Evolutionary conservation across 495 filamentous ascomycete species (phyloP).

Genomic region (Copromyces sp.): DNA sequence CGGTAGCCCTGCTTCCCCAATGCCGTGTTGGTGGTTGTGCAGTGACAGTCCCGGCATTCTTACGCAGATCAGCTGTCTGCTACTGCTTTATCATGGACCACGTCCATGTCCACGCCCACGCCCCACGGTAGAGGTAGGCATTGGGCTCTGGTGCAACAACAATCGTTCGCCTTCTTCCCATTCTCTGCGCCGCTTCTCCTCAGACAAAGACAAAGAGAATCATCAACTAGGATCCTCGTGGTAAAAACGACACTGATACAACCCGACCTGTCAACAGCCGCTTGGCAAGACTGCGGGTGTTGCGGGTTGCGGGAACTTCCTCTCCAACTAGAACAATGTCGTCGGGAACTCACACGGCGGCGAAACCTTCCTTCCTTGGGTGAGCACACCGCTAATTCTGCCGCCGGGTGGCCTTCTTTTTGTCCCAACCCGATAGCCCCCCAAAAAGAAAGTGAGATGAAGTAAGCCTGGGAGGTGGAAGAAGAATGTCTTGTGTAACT

Average conservation of each 20-base stretch:
- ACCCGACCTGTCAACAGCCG: not conserved
- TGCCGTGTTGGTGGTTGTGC: not conserved
- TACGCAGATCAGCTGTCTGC: not conserved
- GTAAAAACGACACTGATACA: not conserved
- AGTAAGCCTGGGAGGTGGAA: not conserved
- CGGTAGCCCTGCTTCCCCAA: not conserved
- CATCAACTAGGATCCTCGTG: not conserved
- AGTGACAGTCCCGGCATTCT: not conserved
- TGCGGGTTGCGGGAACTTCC: not conserved
- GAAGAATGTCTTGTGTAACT: not conserved
- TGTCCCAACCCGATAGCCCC: not conserved
- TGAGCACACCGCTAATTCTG: not conserved
- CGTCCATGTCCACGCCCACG: not conserved
- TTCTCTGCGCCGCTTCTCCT: not conserved
- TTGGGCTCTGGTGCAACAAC: not conserved
- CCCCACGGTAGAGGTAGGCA: not conserved
- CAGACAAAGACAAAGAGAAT: not conserved
- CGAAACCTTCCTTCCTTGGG: not conserved
- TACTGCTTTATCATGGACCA: not conserved
- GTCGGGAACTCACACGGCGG: not conserved
- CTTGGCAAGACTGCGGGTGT: not conserved
- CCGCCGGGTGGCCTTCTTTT: not conserved
- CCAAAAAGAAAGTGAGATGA: not conserved
- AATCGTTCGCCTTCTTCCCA: not conserved
- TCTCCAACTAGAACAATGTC: not conserved